Base-by-base conservation (phyloP, 805 yeast species). In the Starmerella apis region DNA sequence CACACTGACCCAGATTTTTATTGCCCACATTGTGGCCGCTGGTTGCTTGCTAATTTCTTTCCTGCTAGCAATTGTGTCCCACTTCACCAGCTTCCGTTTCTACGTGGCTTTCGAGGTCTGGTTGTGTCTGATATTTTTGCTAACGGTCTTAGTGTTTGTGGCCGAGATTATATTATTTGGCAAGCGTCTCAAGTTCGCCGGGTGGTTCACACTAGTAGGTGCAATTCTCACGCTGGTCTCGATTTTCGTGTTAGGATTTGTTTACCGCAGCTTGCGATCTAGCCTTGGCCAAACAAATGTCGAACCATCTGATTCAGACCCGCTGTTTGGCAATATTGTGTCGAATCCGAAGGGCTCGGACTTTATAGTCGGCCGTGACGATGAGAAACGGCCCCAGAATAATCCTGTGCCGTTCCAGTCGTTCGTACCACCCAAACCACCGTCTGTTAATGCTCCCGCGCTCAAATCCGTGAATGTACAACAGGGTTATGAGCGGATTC, bases 91-190 rank as follows among this genome's bases (percentile, higher is more conserved):
- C 4, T 60, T 76, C 4, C 61, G 64, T 33, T 75, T 70, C 50
- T 66, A 83, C 43, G 69, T 80, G 49, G 58, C 74, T 18, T 65
- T 79, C 57, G 71, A 83, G 32, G 57, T 81, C 2, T 70, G 83
- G 65, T 73, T 86, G 1, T 62, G 84, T 38, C 79, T 86, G 1
- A 71, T 86, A 0, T 86, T 87, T 58, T 61, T 88, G 50, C 70
- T 83, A 37, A 70, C 84, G 1, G 66, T 88, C 44, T 69, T 90
- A 46, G 80, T 88, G 6, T 84, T 90, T 56, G 68, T 88, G 52
- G 86, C 86, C 3, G 97, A 90, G 63, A 76, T 88, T 33, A 65
- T 88, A 36, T 65, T 90, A 46, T 90, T 90, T 59, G 74, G 81
- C 1, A 84, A 88, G 2, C 78, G 79, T 61, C 67, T 90, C 48